A percentile compares a stretch with the other conserved stretches of the same genome.
phyloP scores from a whole-genome alignment of 2,329 filamentous ascomycete species.

The Aspergillus novofumigatus region DNA sequence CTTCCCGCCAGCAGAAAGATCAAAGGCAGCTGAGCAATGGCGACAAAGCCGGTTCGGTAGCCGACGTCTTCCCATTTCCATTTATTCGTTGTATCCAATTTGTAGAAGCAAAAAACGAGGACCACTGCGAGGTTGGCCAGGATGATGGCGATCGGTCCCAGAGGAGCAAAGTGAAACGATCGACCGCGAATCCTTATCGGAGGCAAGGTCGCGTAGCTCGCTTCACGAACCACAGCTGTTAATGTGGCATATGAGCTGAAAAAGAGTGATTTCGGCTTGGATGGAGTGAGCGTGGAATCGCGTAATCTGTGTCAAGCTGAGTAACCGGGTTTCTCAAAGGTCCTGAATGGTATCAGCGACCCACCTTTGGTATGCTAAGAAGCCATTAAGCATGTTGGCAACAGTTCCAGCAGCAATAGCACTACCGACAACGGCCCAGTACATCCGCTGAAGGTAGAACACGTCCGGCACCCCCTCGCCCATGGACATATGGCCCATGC shows the following conservation, averaged over 20 bases:
- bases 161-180: constrained; percentile 34
- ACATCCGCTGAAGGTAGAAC: constrained; percentile 48
- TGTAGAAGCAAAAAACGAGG: constrained; percentile 55
- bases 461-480: constrained; percentile 42
- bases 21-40: constrained; percentile 52
- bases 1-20: constrained; percentile 54
- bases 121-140: constrained; percentile 47
- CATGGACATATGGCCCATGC: constrained; percentile 40
- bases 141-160: constrained; percentile 34
- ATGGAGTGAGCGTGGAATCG: constrained; percentile 41
- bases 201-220: constrained; percentile 43
- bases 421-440: constrained; percentile 49
- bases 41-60: constrained; percentile 53
- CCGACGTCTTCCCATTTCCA: constrained; percentile 54
- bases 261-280: constrained; percentile 51
- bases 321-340: neutral
- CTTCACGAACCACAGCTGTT: constrained; percentile 53
- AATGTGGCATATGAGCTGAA: constrained; percentile 48
- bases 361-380: constrained; percentile 49
- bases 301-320: constrained; percentile 39
- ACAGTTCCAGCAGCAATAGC: constrained; percentile 32
- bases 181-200: constrained; percentile 32
- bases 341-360: neutral
- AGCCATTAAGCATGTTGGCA: constrained; percentile 43
- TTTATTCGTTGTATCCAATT: constrained; percentile 47